Evolutionary conservation across 2,329 filamentous ascomycete genomes (phyloP).

Genomic region (Zarea fungicola): DNA sequence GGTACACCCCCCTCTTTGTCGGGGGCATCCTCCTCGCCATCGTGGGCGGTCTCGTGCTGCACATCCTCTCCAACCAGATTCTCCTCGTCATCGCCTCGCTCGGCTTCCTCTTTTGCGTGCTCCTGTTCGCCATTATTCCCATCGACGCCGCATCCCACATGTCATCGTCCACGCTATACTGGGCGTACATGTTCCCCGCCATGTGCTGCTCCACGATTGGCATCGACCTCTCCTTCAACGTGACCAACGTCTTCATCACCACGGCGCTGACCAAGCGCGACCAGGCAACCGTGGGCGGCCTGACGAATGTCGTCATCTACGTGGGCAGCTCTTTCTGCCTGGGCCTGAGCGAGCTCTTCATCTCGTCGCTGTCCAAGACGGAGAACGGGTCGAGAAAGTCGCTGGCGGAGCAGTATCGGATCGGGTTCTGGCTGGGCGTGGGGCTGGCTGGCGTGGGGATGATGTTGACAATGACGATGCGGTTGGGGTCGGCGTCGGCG

Average conservation of each 20-base stretch:
- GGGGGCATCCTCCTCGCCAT: conserved; percentile 9
- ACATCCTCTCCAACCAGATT: conserved; percentile 9
- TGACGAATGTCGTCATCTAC: conserved; percentile 54
- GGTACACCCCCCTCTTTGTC: conserved; percentile 11
- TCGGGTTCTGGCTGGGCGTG: conserved; percentile 53
- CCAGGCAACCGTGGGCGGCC: conserved; percentile 55
- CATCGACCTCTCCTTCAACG: conserved; percentile 57
- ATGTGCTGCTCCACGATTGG: conserved; percentile 53
- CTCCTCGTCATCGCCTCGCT: conserved; percentile 18
- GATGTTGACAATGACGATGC: conserved; percentile 29
- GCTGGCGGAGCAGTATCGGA: conserved; percentile 41
- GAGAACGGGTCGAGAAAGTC: conserved; percentile 26
- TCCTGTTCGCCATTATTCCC: conserved; percentile 18
- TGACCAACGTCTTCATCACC: conserved; percentile 59
- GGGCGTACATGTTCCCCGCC: conserved; percentile 54
- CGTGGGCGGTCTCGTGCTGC: conserved; percentile 7
- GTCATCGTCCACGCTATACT: conserved; percentile 33
- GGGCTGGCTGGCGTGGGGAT: conserved; percentile 42
- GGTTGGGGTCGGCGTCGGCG: conserved; percentile 12
- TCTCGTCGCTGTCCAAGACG: conserved; percentile 32
- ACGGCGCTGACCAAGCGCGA: conserved; percentile 48
- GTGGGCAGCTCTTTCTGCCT: conserved; percentile 55
- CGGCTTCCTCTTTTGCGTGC: conserved; percentile 30
- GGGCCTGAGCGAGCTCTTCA: conserved; percentile 51
- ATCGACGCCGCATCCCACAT: neutral